Evolutionary conservation across 208 protist species (phyloP), one percentile per base, ranked within the genome.

Genomic region (Leishmania braziliensis): DNA sequence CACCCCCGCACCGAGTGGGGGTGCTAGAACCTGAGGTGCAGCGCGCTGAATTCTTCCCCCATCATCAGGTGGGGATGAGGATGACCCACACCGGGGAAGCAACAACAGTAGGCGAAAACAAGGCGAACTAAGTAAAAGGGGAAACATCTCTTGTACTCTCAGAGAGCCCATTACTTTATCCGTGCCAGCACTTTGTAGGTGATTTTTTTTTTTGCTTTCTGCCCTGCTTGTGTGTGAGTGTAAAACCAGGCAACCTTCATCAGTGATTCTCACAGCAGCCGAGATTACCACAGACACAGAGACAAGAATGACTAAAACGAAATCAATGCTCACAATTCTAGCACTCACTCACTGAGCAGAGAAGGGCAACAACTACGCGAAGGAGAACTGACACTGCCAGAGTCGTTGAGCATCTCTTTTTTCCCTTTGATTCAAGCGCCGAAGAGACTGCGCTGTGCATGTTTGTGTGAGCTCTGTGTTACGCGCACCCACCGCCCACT

Each of bases 401-500:
- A 12, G n/a, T 6, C 29, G 8, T 36, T 66, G 60, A 36, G 36
- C 10, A 66, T n/a, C 10, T 36, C 8, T n/a, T 66, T 29, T 10
- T 36, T 65, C 4, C 36, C 1, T 39, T 39, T 39, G 36, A 39
- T 39, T 39, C 60, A 36, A 39, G 16, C 2, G 36, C 60, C 0
- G 29, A 36, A 36, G 60, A 5, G n/a, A 23, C 60, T 66, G 60
- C 29, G 56, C 8, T 16, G 18, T 62, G 23, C 12, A 8, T 36
- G 60, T 36, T 23, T 18, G 10, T 18, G n/a, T 36, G n/a, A 14
- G 29, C 29, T 14, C 60, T 33, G 29, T 23, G 20, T 68, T 78
- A 85, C 58, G 81, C 68, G 62, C 81, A 39, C 36, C 36, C 36
- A 39, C 36, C 36, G 36, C 36, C 36, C 36, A 39, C 36, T 39